Percentiles rank a stretch among this genome's conserved stretches.
phyloP scores from a whole-genome alignment of 2,329 filamentous ascomycete genomes.

The Apiospora marii region DNA sequence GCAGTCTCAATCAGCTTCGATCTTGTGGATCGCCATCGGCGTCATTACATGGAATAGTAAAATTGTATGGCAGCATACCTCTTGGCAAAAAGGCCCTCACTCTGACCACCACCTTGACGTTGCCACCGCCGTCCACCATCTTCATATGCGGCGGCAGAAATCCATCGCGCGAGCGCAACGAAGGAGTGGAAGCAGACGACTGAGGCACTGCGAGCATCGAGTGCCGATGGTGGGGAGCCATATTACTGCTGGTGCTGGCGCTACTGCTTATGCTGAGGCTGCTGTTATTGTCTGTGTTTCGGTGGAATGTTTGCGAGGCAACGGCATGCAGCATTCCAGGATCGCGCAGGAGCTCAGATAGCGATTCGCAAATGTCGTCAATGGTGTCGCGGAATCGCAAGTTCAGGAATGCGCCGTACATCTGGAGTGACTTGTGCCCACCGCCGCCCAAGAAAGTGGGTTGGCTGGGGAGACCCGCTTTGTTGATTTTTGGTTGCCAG shows the following conservation, averaged over 20 bases:
- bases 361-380: constrained; percentile 29
- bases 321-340: constrained; percentile 22
- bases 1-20: constrained; percentile 27
- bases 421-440: not conserved
- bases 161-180: constrained; percentile 75
- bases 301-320: not conserved
- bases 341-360: constrained; percentile 16
- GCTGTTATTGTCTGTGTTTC: not conserved
- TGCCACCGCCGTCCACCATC: constrained; percentile 72
- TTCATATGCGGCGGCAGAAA: constrained; percentile 64
- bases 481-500: constrained; percentile 20
- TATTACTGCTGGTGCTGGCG: not conserved
- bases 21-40: not conserved
- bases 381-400: constrained; percentile 37
- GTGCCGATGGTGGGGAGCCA: constrained; percentile 14
- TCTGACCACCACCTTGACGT: constrained; percentile 83
- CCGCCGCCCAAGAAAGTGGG: constrained; percentile 18
- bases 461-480: constrained; percentile 5
- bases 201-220: constrained; percentile 10
- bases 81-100: constrained; percentile 80
- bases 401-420: constrained; percentile 36
- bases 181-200: constrained; percentile 81
- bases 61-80: constrained; percentile 58
- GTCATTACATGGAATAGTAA: not conserved
- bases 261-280: not conserved